Conservation (phyloP, 1,139 yeast genomes). For the Hyphopichia fennica region DNA sequence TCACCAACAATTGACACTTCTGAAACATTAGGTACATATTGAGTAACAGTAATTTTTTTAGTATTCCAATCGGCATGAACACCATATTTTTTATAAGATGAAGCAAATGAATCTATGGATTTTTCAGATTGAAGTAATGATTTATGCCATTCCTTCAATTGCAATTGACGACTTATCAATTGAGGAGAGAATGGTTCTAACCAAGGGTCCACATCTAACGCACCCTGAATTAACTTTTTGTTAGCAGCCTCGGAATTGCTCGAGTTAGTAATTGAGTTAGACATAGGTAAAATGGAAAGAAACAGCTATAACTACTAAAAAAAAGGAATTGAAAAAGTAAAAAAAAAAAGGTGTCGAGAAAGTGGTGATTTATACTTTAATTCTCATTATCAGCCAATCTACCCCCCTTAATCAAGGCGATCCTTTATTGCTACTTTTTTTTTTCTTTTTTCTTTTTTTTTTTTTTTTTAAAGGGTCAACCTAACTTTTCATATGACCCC, state of each 20-base stretch:
- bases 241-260: not conserved
- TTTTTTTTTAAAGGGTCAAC: too few relatives aligned
- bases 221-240: conserved; percentile 44
- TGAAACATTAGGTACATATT: conserved; percentile 88
- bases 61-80: conserved; percentile 58
- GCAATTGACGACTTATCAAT: conserved; percentile 38
- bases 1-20: conserved; percentile 83
- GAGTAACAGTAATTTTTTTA: conserved; percentile 61
- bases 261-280: not conserved
- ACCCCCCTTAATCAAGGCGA: too few relatives aligned
- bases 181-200: conserved; percentile 74
- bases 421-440: too few relatives aligned
- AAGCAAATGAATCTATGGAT: conserved; percentile 51
- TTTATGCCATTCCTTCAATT: conserved; percentile 53
- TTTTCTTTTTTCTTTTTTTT: too few relatives aligned
- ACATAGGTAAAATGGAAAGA: too few relatives aligned
- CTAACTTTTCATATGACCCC: too few relatives aligned
- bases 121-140: conserved; percentile 46
- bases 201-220: conserved; percentile 80
- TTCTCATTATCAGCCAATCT: too few relatives aligned
- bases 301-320: too few relatives aligned
- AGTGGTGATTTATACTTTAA: too few relatives aligned
- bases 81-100: conserved; percentile 72
- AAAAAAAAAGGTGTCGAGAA: too few relatives aligned
- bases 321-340: too few relatives aligned